Base-by-base conservation (phyloP, 2,329 filamentous ascomycete genomes). In the Remersonia thermophila region DNA sequence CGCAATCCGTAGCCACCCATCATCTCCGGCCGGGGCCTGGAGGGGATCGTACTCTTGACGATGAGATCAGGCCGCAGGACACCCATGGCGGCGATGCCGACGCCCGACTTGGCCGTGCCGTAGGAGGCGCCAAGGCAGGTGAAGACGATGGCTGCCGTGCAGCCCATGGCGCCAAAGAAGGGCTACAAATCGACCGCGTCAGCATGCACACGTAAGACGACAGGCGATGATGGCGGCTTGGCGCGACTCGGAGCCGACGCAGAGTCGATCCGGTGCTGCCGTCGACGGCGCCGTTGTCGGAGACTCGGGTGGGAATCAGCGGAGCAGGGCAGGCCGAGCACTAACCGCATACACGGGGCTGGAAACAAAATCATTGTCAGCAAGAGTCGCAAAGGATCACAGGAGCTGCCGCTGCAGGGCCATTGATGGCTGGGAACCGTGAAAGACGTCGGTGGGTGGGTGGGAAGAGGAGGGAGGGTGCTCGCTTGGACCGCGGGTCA, bases 301-400 rank as follows among this genome's bases (percentile, higher is more conserved):
- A 29, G 17, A 14, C 27, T 30, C 32, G 30, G 36, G 23, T 34
- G 32, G 32, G 32, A 31, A 12, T 13, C 10, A 26, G 25, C 27
- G 30, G 34, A 41, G 44, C 42, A 37, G 51, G n/a, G n/a, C n/a
- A n/a, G n/a, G n/a, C n/a, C n/a, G n/a, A n/a, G 47, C 56, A 94
- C 89, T 85, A 77, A 96, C 91, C 75, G 91, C 85, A 72, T 96
- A 98, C 58, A 93, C 89, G 68, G 89, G 89, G 72, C 89, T 98
- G 58, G 34, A 40, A 47, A 44, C 20, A 23, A 9, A 23, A 23
- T 9, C 31, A 45, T 43, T 36, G 58, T 76, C 59, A 75, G 71
- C 59, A 37, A 27, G 23, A 7, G 16, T 32, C 15, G 11, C 12
- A 11, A 9, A 23, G 9, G 20, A 23, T 23, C 5, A 9, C 20